Base-by-base conservation (phyloP, 805 yeast species). In the Ogataea philodendri region DNA sequence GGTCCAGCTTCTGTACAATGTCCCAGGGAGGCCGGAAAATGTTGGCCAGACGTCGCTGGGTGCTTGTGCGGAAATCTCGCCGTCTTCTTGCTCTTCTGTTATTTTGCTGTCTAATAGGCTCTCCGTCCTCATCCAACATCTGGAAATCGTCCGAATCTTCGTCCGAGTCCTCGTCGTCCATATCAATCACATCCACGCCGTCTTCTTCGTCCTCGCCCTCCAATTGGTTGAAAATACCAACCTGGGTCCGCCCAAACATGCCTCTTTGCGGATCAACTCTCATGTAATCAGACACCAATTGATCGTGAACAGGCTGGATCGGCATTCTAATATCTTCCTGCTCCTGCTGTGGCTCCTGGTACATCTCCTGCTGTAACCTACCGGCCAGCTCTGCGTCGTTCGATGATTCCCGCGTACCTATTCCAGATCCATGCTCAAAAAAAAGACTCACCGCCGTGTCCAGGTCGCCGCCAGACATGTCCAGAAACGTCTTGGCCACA, bases 11-110 rank as follows among this genome's bases (percentile, higher is more conserved):
- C 14, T 79, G 69, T 52, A 93, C 87, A 21, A 93, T 64, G 49
- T 90, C 97, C 65, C 86, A 90, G 0, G 99, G 99, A 0, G 98
- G 97, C 43, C 90, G 70, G 60, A 90, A 93, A 18, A 93, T 66
- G 43, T 72, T 72, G 4, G 96, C 97, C 30, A 93, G 65, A 32
- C 94, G 68, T 45, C 78, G 69, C 60, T 76, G 87, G 33, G 77
- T 60, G 31, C 67, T 69, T 3, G 67, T 52, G 26, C 56, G 45
- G 21, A 27, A 15, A 14, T 62, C 49, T 31, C 69, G 48, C 15
- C 63, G 53, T 25, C 44, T 29, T 25, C 54, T 43, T 15, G 46
- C 30, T 9, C 41, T 26, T 54, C 42, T 54, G 58, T 15, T 54
- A 20, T 63, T 3, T 49, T 63, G 35, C 57, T 52, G 16, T 64